Percentiles rank a stretch among this genome's conserved stretches.
Conservation (phyloP, 164 flowering plant species). For the Stephania yunnanensis region DNA sequence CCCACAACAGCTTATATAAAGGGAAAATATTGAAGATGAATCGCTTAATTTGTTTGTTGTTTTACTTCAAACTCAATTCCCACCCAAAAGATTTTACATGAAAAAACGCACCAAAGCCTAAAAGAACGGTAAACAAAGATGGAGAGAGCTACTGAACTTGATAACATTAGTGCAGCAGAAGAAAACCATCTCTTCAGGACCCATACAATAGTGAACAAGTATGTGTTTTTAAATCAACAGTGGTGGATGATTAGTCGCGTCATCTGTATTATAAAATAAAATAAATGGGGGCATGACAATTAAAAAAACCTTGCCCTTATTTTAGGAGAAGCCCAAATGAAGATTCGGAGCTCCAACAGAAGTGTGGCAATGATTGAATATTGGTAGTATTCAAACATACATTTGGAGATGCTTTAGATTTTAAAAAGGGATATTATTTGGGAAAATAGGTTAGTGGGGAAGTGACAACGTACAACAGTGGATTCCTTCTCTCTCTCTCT, state of each 20-base stretch:
- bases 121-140: neutral
- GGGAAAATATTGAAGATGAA: neutral
- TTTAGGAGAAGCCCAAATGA: conserved; percentile 11
- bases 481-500: neutral
- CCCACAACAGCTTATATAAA: neutral
- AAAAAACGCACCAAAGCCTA: neutral
- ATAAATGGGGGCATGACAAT: conserved; percentile 6
- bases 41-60: conserved; percentile 3
- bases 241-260: conserved; percentile 23
- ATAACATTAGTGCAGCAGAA: conserved; percentile 7
- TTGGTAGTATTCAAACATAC: conserved; percentile 20
- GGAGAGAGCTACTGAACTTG: conserved; percentile 7
- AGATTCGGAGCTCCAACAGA: conserved; percentile 22
- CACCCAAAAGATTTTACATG: neutral
- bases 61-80: conserved; percentile 4
- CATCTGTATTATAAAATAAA: neutral
- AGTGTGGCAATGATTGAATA: conserved; percentile 39
- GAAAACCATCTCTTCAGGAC: neutral
- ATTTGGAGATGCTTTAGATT: conserved; percentile 9
- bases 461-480: conserved; percentile 5
- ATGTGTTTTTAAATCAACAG: conserved; percentile 12
- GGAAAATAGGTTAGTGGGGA: conserved; percentile 7
- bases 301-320: conserved; percentile 15
- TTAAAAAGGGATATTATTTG: conserved; percentile 1
- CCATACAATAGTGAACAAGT: neutral